Conservation (phyloP, 2,329 filamentous ascomycete species). For the Magnaporthiopsis rhizophila region DNA sequence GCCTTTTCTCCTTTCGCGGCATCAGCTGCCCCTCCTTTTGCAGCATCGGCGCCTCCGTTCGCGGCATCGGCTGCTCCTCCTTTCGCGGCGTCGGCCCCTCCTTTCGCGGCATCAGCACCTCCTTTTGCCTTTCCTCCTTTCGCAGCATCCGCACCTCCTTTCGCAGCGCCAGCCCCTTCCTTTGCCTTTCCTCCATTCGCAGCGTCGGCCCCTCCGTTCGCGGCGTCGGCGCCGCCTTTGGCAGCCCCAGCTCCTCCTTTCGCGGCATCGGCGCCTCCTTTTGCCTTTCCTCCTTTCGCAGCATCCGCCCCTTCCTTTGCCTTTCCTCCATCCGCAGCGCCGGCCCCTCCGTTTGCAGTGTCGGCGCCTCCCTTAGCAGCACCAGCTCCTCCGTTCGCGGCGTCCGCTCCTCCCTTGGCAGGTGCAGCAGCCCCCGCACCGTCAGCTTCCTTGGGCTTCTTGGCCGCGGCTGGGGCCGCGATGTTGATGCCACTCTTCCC, state of each 20-base stretch:
- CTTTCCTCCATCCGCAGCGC: background rate
- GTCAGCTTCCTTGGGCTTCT: background rate
- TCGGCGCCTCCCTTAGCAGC: background rate
- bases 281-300: background rate
- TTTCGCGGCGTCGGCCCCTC: background rate
- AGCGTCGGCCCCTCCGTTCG: too few species aligned
- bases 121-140: background rate
- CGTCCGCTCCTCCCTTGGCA: background rate
- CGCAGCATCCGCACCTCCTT: background rate
- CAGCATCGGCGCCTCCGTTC: too few species aligned
- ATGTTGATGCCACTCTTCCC: slow-evolving; percentile 17
- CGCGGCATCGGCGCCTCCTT: too few species aligned
- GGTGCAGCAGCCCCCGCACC: background rate
- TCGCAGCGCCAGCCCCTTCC: background rate
- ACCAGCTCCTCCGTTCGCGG: too few species aligned
- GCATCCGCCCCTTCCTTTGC: background rate
- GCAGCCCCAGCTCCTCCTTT: slow-evolving; percentile 9
- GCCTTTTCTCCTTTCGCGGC: too few species aligned
- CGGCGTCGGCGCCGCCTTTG: slow-evolving; percentile 10
- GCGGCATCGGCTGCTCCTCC: background rate
- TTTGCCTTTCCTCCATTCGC: background rate
- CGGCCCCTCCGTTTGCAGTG: too few species aligned
- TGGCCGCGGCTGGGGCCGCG: background rate
- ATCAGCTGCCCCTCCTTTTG: too few species aligned
- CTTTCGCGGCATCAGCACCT: too few species aligned